phyloP scores from a whole-genome alignment of 2,329 filamentous ascomycete species.

The Pseudogymnoascus sp. region DNA sequence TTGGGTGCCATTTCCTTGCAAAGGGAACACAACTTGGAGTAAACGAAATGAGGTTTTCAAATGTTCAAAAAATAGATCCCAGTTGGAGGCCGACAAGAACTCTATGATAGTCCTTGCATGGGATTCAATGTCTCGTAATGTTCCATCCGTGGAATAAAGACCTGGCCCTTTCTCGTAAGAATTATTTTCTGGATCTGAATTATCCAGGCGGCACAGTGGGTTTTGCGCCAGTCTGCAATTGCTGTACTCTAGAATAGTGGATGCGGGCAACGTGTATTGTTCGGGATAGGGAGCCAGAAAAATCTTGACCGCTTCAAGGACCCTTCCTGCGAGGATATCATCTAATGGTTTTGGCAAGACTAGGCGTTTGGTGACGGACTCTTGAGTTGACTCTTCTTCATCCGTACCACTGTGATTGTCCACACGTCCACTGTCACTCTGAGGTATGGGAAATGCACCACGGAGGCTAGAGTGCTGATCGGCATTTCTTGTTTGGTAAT shows the following conservation, averaged over 20 bases:
- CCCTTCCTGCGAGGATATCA: slow-evolving; percentile 44
- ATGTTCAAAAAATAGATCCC: slow-evolving; percentile 53
- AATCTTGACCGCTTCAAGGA: slow-evolving; percentile 49
- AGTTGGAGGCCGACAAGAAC: slow-evolving; percentile 59
- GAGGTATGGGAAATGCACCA: not conserved
- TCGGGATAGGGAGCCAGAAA: slow-evolving; percentile 55
- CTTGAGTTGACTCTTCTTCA: not conserved
- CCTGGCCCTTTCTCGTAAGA: slow-evolving; percentile 30
- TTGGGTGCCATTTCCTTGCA: slow-evolving; percentile 19
- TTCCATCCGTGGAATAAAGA: slow-evolving; percentile 18
- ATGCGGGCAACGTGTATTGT: slow-evolving; percentile 47
- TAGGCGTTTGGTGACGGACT: slow-evolving; percentile 3
- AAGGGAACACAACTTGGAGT: slow-evolving; percentile 23
- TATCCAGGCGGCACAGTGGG: slow-evolving; percentile 24
- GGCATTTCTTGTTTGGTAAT: slow-evolving; percentile 12
- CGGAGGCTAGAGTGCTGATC: slow-evolving; percentile 11
- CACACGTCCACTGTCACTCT: not conserved
- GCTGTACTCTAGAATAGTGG: slow-evolving; percentile 49
- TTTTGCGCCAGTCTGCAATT: not conserved
- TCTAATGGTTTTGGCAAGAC: slow-evolving; percentile 34
- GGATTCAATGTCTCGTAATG: slow-evolving; percentile 41
- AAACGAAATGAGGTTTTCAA: slow-evolving; percentile 37
- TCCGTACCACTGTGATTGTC: not conserved
- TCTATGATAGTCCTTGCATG: slow-evolving; percentile 52
- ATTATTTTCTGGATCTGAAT: slow-evolving; percentile 29